A percentile compares a stretch with the other conserved stretches of the same genome.
phyloP scores from a whole-genome alignment of 2,329 filamentous ascomycete species.

The Trichophyton simii region DNA sequence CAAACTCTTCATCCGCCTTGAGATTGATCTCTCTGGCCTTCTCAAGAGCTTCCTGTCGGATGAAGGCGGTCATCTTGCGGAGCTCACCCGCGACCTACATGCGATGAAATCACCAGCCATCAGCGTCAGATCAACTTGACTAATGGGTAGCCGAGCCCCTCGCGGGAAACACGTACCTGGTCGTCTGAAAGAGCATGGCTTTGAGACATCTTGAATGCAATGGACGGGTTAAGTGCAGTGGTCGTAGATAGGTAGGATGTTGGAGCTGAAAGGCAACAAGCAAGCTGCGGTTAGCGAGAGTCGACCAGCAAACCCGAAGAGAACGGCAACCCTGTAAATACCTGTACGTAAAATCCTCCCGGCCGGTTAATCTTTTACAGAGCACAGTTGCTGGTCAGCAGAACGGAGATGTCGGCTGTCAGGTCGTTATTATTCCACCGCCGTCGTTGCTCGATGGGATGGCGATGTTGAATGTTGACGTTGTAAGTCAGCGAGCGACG shows the following conservation, averaged over 20 bases:
- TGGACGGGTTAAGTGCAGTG: neutral
- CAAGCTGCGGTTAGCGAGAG: neutral
- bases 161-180: slow-evolving; percentile 50
- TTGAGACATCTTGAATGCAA: slow-evolving; percentile 65
- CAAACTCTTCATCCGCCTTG: slow-evolving; percentile 98
- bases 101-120: slow-evolving; percentile 6
- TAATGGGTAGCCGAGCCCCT: slow-evolving; percentile 4
- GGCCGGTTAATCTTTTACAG: neutral
- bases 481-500: neutral
- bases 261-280: neutral
- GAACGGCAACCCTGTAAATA: neutral
- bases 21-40: slow-evolving; percentile 96
- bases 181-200: slow-evolving; percentile 92
- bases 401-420: neutral
- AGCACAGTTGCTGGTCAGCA: neutral
- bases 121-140: neutral
- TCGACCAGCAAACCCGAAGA: neutral
- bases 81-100: slow-evolving; percentile 86
- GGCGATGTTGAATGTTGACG: neutral
- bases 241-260: neutral
- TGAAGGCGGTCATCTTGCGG: slow-evolving; percentile 99
- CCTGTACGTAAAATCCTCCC: neutral
- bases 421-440: neutral
- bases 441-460: neutral
- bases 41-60: slow-evolving; percentile 94